These are phyloP conservation scores for Cichorium intybus DNA, from an alignment of 140 eudicot genomes.

Conservation along the genomic window DNA sequence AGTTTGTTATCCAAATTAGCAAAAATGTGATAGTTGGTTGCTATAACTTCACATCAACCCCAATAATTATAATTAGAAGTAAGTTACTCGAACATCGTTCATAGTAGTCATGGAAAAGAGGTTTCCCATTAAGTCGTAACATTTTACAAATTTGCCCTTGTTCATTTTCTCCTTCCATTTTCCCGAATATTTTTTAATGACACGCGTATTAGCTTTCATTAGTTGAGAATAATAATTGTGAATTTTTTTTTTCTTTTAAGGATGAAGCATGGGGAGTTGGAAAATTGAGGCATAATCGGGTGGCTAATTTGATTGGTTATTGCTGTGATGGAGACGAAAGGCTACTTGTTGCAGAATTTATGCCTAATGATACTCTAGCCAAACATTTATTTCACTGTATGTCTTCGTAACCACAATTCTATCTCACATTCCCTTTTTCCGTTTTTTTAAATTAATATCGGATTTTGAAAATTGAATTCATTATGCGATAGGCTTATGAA, in stretches of 20 bases:
- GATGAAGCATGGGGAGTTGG: slow-evolving; percentile 91
- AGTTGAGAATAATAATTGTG: neutral
- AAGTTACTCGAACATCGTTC: no score
- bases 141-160: no score
- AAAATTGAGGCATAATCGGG: slow-evolving; percentile 54
- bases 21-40: no score
- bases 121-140: no score
- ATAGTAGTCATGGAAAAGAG: no score
- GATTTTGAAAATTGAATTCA: neutral
- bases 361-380: slow-evolving; percentile 79
- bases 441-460: neutral
- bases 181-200: neutral
- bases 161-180: no score
- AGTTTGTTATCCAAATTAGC: neutral
- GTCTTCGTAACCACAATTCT: slow-evolving; percentile 10
- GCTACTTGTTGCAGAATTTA: slow-evolving; percentile 75
- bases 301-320: slow-evolving; percentile 73
- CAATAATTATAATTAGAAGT: no score
- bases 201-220: neutral
- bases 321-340: slow-evolving; percentile 87
- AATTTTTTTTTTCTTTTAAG: slow-evolving; percentile 22
- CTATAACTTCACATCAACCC: no score
- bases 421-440: neutral
- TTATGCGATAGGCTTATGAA: neutral
- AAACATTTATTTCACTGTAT: slow-evolving; percentile 74